Evolutionary conservation across 371 early-diverging fungal species (phyloP).

Genomic region (Syncephalastrum racemosum): DNA sequence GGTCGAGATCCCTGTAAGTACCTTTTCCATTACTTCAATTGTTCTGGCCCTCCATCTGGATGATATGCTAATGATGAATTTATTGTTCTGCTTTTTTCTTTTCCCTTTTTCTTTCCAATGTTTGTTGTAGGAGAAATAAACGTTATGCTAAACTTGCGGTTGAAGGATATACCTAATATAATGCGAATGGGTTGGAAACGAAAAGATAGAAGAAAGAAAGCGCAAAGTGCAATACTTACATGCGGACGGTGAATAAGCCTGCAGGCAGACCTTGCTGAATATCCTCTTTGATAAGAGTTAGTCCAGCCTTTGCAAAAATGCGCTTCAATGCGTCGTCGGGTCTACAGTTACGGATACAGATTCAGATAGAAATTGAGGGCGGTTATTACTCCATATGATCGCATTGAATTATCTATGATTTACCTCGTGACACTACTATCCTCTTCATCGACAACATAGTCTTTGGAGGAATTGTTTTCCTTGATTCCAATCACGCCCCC

Average conservation of each 20-base stretch:
- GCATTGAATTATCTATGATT: not conserved
- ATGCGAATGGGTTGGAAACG: not conserved
- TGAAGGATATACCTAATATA: constrained; percentile 21
- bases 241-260: constrained; percentile 80
- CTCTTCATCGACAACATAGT: constrained; percentile 73
- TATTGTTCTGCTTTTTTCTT: not conserved
- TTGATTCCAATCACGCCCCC: constrained; percentile 87
- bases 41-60: no score
- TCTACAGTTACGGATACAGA: constrained; percentile 25
- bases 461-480: constrained; percentile 77
- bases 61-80: no score
- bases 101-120: no score
- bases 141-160: constrained; percentile 9
- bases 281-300: constrained; percentile 69
- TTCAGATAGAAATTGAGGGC: not conserved
- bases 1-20: constrained; percentile 81
- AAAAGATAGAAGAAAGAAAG: not conserved
- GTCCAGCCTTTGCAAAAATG: constrained; percentile 71
- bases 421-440: constrained; percentile 88
- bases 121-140: constrained; percentile 15
- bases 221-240: constrained; percentile 58
- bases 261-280: constrained; percentile 81
- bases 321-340: constrained; percentile 66
- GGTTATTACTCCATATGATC: not conserved
- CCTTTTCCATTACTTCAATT: no score